Evolutionary conservation across 257 asterid species (phyloP).

Genomic region (Solanum piurae): DNA sequence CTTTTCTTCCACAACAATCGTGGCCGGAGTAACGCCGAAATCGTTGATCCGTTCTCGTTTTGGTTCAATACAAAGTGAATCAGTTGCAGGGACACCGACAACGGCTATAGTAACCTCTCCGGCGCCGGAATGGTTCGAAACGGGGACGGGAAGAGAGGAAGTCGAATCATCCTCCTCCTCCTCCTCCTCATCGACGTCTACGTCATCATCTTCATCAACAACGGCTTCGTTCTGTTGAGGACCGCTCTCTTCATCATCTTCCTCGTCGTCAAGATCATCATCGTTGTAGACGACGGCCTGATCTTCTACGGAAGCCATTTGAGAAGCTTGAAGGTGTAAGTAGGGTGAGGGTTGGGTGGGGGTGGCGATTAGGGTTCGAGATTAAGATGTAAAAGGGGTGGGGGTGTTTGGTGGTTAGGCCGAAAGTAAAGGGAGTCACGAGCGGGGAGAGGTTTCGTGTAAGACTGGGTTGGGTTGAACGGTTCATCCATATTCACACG

Average conservation of each 20-base stretch:
- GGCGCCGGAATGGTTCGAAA: slow-evolving; percentile 1
- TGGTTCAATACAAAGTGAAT: not conserved
- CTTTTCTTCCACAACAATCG: slow-evolving; percentile 12
- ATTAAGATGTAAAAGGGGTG: not conserved
- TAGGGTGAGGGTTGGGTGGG: not conserved
- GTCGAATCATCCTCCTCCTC: slow-evolving; percentile 29
- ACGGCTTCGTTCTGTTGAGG: not conserved
- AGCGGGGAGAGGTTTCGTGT: not conserved
- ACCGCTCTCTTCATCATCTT: not conserved
- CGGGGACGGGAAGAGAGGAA: slow-evolving; percentile 24
- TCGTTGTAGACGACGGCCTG: slow-evolving; percentile 7
- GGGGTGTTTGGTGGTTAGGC: not conserved
- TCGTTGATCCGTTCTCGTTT: slow-evolving; percentile 16
- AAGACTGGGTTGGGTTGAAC: slow-evolving; percentile 6
- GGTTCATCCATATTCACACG: not conserved
- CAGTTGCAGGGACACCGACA: slow-evolving; percentile 17
- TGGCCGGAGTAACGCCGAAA: not conserved
- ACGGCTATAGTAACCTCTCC: slow-evolving; percentile 56
- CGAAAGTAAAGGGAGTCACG: not conserved
- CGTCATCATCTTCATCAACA: slow-evolving; percentile 16
- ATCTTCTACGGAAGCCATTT: slow-evolving; percentile 13
- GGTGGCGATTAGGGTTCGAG: not conserved
- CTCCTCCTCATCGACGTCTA: slow-evolving; percentile 43
- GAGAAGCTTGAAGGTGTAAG: not conserved
- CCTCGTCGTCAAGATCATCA: not conserved